Percentiles rank a stretch among this genome's conserved stretches.
Evolutionary conservation across 2,329 filamentous ascomycete genomes (phyloP).

Genomic region (Apiospora saccharicola): DNA sequence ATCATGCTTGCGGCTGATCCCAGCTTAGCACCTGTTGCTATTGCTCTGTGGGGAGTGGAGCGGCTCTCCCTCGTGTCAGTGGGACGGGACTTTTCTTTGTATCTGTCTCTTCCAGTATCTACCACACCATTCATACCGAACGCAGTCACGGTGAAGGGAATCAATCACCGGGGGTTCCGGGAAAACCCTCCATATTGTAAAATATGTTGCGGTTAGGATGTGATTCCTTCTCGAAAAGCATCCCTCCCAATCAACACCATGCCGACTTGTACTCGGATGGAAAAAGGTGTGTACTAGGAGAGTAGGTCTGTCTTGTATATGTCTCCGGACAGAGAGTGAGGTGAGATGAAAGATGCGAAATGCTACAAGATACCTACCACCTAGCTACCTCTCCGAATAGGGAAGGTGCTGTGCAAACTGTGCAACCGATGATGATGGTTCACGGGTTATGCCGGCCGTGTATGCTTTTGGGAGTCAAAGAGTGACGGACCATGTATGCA

Average conservation of each 20-base stretch:
- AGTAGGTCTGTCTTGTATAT: neutral
- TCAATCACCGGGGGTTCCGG: neutral
- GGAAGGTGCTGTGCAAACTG: constrained; percentile 14
- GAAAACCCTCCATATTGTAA: neutral
- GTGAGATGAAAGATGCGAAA: constrained; percentile 3
- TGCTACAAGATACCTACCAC: neutral
- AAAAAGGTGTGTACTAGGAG: neutral
- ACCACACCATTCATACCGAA: neutral
- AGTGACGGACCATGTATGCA: neutral
- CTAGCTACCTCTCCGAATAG: neutral
- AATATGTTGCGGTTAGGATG: neutral
- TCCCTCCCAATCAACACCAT: neutral
- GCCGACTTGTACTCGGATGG: neutral
- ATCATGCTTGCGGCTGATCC: constrained; percentile 20
- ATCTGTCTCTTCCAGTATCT: neutral
- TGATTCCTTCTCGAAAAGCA: neutral
- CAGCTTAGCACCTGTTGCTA: constrained; percentile 1
- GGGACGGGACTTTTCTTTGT: neutral
- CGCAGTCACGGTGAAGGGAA: constrained; percentile 1
- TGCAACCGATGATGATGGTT: constrained; percentile 13
- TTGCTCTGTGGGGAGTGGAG: neutral
- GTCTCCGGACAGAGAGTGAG: neutral
- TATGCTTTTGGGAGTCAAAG: constrained; percentile 1
- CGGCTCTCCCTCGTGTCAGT: constrained; percentile 14
- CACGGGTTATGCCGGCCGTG: constrained; percentile 13